phyloP scores from a whole-genome alignment of 192 early-diverging fungal species.

The Gonapodya prolifera region DNA sequence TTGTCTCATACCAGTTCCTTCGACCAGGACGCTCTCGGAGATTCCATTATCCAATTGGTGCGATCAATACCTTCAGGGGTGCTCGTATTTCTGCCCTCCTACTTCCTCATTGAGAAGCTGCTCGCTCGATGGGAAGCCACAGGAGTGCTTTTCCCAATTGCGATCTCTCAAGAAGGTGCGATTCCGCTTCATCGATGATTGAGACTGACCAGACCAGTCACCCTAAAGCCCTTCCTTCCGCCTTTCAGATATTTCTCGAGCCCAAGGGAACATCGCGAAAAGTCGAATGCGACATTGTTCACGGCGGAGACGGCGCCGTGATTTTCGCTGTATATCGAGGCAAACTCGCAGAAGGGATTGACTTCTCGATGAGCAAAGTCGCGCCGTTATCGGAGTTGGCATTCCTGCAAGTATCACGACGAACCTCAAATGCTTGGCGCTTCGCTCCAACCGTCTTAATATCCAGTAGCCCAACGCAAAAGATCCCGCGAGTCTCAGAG shows the following conservation, averaged over 20 bases:
- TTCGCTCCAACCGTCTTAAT: no score
- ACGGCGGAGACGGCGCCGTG: slow-evolving; percentile 8
- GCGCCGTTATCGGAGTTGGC: no score
- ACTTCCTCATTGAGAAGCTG: slow-evolving; percentile 24
- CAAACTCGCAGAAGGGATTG: slow-evolving; percentile 32
- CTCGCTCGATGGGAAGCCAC: slow-evolving; percentile 25
- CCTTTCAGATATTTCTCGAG: no score
- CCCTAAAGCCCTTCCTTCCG: slow-evolving; percentile 27
- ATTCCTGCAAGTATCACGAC: no score
- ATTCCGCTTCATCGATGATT: slow-evolving; percentile 26
- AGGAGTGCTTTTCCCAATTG: slow-evolving; percentile 12
- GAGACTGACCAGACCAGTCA: slow-evolving; percentile 19
- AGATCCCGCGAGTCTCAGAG: no score
- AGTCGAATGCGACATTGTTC: slow-evolving; percentile 11
- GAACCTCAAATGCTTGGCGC: no score
- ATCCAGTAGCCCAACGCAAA: no score
- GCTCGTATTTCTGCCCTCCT: slow-evolving; percentile 31
- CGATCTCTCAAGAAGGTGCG: slow-evolving; percentile 18
- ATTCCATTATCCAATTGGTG: no score
- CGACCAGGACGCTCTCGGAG: no score
- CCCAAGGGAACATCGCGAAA: no score
- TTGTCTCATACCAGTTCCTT: no score
- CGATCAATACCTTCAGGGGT: no score
- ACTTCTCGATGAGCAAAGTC: slow-evolving; percentile 27
- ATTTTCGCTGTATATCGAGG: slow-evolving; percentile 39